These are phyloP conservation scores for Cadophora malorum DNA, from an alignment of 2,329 filamentous ascomycete genomes.

Conservation along the genomic window DNA sequence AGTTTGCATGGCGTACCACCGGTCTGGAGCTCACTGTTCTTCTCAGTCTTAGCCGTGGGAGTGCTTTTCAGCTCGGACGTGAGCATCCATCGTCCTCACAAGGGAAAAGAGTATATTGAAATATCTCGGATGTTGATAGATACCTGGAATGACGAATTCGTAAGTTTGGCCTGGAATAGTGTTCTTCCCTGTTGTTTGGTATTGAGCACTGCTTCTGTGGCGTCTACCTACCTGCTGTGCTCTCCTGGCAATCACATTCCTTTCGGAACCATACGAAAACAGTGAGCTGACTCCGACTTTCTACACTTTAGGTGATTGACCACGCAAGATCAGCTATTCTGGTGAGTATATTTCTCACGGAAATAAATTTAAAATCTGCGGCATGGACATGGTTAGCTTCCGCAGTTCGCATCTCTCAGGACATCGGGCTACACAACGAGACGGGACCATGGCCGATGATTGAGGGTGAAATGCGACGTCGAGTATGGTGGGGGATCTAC, in stretches of 20 bases:
- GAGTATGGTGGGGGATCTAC: conserved; percentile 95
- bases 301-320: conserved; percentile 57
- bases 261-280: background rate
- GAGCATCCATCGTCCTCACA: conserved; percentile 59
- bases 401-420: conserved; percentile 81
- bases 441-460: conserved; percentile 74
- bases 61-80: conserved; percentile 71
- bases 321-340: conserved; percentile 76
- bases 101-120: conserved; percentile 72
- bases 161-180: conserved; percentile 37
- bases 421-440: conserved; percentile 81
- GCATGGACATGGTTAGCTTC: conserved; percentile 87
- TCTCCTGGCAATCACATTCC: background rate
- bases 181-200: too few relatives aligned
- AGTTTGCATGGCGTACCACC: conserved; percentile 65
- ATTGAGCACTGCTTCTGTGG: background rate
- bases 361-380: conserved; percentile 84
- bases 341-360: conserved; percentile 79
- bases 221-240: background rate
- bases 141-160: conserved; percentile 80
- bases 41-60: conserved; percentile 82
- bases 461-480: conserved; percentile 83
- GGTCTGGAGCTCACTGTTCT: conserved; percentile 81
- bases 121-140: conserved; percentile 73
- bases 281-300: background rate